Evolutionary conservation across 768 basidiomycete genomes (phyloP), one percentile per base, ranked within the genome.

Genomic region (Lactarius evosmus): DNA sequence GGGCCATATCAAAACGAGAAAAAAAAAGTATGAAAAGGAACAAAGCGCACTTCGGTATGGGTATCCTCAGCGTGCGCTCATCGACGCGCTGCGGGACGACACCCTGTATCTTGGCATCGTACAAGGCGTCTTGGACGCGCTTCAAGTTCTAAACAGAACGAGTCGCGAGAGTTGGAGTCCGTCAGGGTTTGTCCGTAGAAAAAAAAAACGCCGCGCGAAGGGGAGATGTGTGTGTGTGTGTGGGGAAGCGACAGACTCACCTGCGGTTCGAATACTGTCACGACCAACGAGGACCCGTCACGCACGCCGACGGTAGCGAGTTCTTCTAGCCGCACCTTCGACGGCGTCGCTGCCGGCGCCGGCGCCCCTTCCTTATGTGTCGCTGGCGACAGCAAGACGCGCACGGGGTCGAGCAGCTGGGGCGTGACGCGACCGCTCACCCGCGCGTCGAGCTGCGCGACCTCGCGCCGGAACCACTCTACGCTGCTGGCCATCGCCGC

Each of bases 281-380:
- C 79, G 29, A 93, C 67, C 61, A 94, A 75, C 58, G 82, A 81
- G 7, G 87, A 82, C 0, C 92, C 92, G 58, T 94, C 89, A 65
- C 86, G 79, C 41, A 94, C 85, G 8, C 92, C 91, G 22, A 94
- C 83, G 0, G 91, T 92, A 1, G 92, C 87, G 29, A 93, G 71
- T 58, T 91, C 87, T 46, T 91, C 86, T 40, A 94, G 73, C 41
- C 67, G 69, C 38, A 36, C 27, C 50, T 73, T 78, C 50, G 78
- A 29, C 72, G 3, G 74, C 61, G 3, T 19, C 72, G 3, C 74
- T 60, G 3, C 60, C 63, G 34, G 61, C 63, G n/a, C 66, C 64
- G n/a, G n/a, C n/a, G 3, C 62, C 19, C 12, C 58, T 58, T 54
- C 67, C 65, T 25, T 65, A 33, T 30, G 65, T 62, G 9, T 76